A percentile compares a stretch with the other conserved stretches of the same genome.
Evolutionary conservation across 164 flowering plant species (phyloP).

Genomic region (Piper betle): DNA sequence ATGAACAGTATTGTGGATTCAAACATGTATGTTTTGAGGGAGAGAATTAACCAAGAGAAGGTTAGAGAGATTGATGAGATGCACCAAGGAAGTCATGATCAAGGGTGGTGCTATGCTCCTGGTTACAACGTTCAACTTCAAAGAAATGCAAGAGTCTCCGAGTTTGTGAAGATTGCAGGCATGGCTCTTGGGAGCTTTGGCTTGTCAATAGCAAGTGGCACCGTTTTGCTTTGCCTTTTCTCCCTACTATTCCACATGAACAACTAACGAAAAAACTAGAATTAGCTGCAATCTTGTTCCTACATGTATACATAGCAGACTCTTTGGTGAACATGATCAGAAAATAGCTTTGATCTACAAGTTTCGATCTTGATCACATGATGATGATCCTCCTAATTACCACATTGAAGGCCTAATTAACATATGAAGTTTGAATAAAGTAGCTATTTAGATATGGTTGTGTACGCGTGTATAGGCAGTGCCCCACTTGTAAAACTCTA

Average conservation of each 20-base stretch:
- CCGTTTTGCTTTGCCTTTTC: slow-evolving; percentile 22
- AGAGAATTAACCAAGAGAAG: slow-evolving; percentile 29
- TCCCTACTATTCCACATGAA: slow-evolving; percentile 25
- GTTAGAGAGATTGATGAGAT: slow-evolving; percentile 26
- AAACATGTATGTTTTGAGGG: slow-evolving; percentile 22
- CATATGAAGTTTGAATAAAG: not conserved
- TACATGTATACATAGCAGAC: no score
- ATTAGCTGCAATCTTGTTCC: not conserved
- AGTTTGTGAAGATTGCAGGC: slow-evolving; percentile 15
- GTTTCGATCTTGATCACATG: not conserved
- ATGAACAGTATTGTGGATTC: slow-evolving; percentile 27
- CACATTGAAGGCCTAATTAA: not conserved
- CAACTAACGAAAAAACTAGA: not conserved
- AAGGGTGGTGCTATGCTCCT: slow-evolving; percentile 36
- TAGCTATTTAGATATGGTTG: not conserved
- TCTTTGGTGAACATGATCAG: not conserved
- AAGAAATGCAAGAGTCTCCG: slow-evolving; percentile 4
- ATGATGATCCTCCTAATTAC: not conserved
- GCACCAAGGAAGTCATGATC: slow-evolving; percentile 9
- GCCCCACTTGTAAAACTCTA: no score
- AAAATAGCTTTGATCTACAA: not conserved
- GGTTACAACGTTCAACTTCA: slow-evolving; percentile 14
- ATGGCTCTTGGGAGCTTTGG: slow-evolving; percentile 20
- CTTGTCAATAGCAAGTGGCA: slow-evolving; percentile 17
- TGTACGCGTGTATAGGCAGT: no score